These are phyloP conservation scores for Candida vaughaniae DNA, from an alignment of 805 yeast species.

Conservation along the genomic window DNA sequence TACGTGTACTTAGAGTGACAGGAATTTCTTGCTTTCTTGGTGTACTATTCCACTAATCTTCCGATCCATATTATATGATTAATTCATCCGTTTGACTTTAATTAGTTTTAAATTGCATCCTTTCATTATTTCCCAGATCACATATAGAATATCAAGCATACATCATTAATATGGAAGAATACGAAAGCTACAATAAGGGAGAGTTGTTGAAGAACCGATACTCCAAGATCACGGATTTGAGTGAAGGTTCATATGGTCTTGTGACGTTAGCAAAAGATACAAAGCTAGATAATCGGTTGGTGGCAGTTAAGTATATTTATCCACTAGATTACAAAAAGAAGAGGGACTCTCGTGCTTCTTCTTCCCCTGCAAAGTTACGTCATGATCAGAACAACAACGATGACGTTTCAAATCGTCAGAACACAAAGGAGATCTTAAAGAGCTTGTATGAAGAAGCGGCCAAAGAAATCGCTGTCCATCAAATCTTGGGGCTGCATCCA, in stretches of 20 bases:
- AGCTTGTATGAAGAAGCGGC: slow-evolving; percentile 53
- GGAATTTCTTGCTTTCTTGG: too few species aligned
- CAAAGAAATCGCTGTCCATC: slow-evolving; percentile 66
- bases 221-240: slow-evolving; percentile 67
- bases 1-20: too few species aligned
- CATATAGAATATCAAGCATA: background rate
- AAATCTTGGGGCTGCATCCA: slow-evolving; percentile 53
- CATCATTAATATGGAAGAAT: slow-evolving; percentile 34
- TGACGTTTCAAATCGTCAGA: slow-evolving; percentile 9
- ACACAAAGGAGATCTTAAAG: slow-evolving; percentile 23
- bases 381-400: slow-evolving; percentile 2
- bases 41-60: too few species aligned
- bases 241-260: slow-evolving; percentile 92
- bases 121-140: background rate
- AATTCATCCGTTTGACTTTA: too few species aligned
- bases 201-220: slow-evolving; percentile 60
- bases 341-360: slow-evolving; percentile 23
- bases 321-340: slow-evolving; percentile 46
- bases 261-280: slow-evolving; percentile 85
- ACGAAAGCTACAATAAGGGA: slow-evolving; percentile 39
- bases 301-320: slow-evolving; percentile 84
- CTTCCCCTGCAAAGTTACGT: slow-evolving; percentile 36
- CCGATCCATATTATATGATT: too few species aligned
- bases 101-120: too few species aligned
- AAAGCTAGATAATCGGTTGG: slow-evolving; percentile 45